phyloP scores from a whole-genome alignment of 116 monocot species.

The Posidonia oceanica region DNA sequence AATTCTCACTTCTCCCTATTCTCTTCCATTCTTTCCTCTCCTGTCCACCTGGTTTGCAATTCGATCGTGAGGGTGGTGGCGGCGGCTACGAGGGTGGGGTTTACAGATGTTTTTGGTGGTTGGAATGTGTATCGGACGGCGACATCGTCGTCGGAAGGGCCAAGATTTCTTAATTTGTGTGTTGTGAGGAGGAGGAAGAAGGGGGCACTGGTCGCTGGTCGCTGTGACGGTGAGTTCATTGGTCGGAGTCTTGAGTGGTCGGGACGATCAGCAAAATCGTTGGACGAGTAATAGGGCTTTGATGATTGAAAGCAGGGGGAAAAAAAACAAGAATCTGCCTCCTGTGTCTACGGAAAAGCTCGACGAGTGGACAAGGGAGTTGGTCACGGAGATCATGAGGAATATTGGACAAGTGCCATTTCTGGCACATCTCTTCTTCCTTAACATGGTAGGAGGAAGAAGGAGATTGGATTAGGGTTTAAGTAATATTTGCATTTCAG shows the following conservation, averaged over 20 bases:
- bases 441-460: too few species aligned
- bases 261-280: neutral
- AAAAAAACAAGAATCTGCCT: neutral
- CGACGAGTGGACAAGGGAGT: constrained; percentile 54
- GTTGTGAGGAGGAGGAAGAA: neutral
- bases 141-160: neutral
- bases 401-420: constrained; percentile 63
- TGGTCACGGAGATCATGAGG: constrained; percentile 64
- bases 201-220: neutral
- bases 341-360: constrained; percentile 33
- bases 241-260: neutral
- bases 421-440: constrained; percentile 58
- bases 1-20: neutral
- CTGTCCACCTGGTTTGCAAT: neutral
- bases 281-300: neutral
- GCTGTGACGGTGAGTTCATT: neutral
- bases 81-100: neutral
- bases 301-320: neutral
- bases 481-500: too few species aligned
- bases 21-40: neutral
- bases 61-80: neutral
- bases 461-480: too few species aligned
- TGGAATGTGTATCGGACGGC: neutral
- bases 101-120: neutral
- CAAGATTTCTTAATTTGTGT: neutral